phyloP scores from a whole-genome alignment of 345 rosid species.

The Arabidopsis thaliana region DNA sequence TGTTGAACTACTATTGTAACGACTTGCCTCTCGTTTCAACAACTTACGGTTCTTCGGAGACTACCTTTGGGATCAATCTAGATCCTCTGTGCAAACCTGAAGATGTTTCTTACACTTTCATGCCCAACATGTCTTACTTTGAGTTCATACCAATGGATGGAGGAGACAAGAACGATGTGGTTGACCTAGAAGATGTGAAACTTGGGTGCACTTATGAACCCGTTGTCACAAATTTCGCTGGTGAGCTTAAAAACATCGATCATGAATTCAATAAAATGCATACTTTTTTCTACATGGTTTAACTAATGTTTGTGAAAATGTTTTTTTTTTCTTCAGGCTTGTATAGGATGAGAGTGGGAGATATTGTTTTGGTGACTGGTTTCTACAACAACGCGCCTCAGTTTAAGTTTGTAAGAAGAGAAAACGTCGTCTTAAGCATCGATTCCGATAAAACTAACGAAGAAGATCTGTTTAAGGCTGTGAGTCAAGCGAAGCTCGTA shows the following conservation, averaged over 20 bases:
- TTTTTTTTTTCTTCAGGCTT: conserved; percentile 53
- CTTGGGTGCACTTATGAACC: conserved; percentile 79
- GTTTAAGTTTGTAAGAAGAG: conserved; percentile 75
- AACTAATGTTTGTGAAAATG: conserved; percentile 7
- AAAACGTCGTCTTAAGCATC: conserved; percentile 79
- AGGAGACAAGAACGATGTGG: conserved; percentile 49
- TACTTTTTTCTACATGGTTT: conserved; percentile 12
- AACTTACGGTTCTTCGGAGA: conserved; percentile 92
- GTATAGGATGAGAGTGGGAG: conserved; percentile 84
- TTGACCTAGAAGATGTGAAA: conserved; percentile 75
- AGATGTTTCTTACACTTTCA: conserved; percentile 81
- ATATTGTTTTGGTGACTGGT: conserved; percentile 77
- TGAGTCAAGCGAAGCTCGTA: conserved; percentile 54
- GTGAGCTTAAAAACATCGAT: conserved; percentile 41
- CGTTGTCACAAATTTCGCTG: conserved; percentile 87
- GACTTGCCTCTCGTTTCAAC: conserved; percentile 83
- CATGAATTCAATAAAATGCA: neutral
- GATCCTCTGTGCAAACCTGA: conserved; percentile 72
- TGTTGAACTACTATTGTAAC: conserved; percentile 71
- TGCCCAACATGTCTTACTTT: conserved; percentile 88
- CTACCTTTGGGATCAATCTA: conserved; percentile 80
- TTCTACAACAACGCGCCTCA: conserved; percentile 86
- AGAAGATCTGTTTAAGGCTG: conserved; percentile 79
- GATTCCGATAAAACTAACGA: conserved; percentile 91
- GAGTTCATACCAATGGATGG: conserved; percentile 78